These are phyloP conservation scores for Exserohilum rostratum DNA, from an alignment of 2,329 filamentous ascomycete genomes.

Conservation along the genomic window DNA sequence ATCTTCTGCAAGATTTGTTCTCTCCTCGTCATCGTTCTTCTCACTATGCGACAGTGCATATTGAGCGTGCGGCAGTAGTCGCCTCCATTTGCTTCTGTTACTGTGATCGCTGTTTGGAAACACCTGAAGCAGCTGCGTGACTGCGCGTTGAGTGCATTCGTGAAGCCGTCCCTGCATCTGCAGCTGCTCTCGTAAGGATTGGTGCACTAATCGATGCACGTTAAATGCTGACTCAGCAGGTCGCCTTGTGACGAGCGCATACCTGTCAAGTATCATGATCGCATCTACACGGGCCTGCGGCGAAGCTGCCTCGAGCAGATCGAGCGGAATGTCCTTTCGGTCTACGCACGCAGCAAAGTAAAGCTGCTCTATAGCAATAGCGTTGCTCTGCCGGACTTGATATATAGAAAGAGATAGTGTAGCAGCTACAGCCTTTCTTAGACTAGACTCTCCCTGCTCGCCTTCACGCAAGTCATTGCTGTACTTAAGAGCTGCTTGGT, in stretches of 20 bases:
- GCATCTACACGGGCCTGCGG: slow-evolving; percentile 3
- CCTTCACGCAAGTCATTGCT: too few relatives aligned
- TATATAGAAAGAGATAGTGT: too few relatives aligned
- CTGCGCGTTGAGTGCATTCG: slow-evolving; percentile 13
- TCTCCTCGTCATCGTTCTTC: too few relatives aligned
- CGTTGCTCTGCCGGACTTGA: slow-evolving; percentile 20
- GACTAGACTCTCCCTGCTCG: too few relatives aligned
- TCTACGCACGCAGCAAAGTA: slow-evolving; percentile 49
- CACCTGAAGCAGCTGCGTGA: slow-evolving; percentile 8
- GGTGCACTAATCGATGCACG: slow-evolving; percentile 20
- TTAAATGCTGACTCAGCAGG: slow-evolving; percentile 14
- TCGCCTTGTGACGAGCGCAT: slow-evolving; percentile 16
- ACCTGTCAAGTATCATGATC: slow-evolving; percentile 15
- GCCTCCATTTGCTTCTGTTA: too few relatives aligned
- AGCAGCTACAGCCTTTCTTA: too few relatives aligned
- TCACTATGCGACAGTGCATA: too few relatives aligned
- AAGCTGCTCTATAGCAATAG: slow-evolving; percentile 46
- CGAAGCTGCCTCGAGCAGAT: slow-evolving; percentile 20
- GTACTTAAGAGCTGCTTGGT: too few relatives aligned
- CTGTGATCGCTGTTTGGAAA: too few relatives aligned
- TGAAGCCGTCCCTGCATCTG: slow-evolving; percentile 4
- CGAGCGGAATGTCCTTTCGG: slow-evolving; percentile 24
- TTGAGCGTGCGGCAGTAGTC: too few relatives aligned
- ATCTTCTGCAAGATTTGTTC: too few relatives aligned
- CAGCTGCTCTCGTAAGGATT: slow-evolving; percentile 12